Evolutionary conservation across 192 early-diverging fungal genomes (phyloP), one percentile per base, ranked within the genome.

Genomic region (Coemansia sp.): DNA sequence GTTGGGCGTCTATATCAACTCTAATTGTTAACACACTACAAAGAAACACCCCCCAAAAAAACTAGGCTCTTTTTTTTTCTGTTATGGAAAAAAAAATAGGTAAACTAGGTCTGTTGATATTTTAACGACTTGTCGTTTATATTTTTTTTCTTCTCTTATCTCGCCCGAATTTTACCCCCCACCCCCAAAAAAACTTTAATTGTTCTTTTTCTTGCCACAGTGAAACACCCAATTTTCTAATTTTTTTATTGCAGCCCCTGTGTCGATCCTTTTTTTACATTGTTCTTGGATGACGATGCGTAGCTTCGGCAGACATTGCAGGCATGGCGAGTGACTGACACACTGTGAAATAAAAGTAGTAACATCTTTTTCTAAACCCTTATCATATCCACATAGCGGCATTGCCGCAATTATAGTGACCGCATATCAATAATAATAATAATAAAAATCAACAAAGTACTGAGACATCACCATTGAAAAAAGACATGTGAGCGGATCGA

Each of bases 1-100:
- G 16, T 41, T 64, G 29, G 11, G 20, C n/a, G 22, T 65, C 22
- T 36, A 10, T 60, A 34, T n/a, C 57, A 60, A 60, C 57, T 60
- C 57, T 60, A 60, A 34, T 60, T 60, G 57, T 60, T 54, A 8
- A 33, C 3, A 20, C 24, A 57, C 27, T 31, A 27, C 29, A 60
- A 60, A 57, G 7, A 57, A 27, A 33, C 52, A 34, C 38, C 38
- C 38, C 38, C 38, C 38, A 38, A 38, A 38, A 29, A 29, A 29
- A 29, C 38, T 38, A 44, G 43, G 43, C 43, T 44, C 11, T 44
- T 15, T 38, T 38, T 38, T 10, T 38, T 38, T 10, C 10, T 38
- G 38, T 10, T 38, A 38, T 38, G 38, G 38, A 38, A 38, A 38
- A 10, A 38, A 10, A 38, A 6, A 9, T 9, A 38, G 6, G 36